These are phyloP conservation scores for Friedmanniomyces endolithicus DNA, from an alignment of 495 filamentous ascomycete genomes.

Conservation along the genomic window DNA sequence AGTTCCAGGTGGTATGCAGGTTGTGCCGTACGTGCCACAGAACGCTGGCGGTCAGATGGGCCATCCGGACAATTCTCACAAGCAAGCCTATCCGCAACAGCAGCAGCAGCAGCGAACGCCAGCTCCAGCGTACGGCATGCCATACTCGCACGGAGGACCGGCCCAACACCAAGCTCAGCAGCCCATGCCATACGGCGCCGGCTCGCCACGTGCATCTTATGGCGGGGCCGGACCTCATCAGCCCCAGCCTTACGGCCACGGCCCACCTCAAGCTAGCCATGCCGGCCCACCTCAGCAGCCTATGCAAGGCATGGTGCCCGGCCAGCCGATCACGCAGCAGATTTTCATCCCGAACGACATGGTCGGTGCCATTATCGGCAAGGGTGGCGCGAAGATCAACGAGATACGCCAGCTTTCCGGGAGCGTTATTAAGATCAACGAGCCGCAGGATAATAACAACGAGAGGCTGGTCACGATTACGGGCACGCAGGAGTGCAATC, in stretches of 20 bases:
- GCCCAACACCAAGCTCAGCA: conserved; percentile 49
- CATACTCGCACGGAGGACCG: conserved; percentile 55
- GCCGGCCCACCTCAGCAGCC: conserved; percentile 47
- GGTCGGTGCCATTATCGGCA: conserved; percentile 98
- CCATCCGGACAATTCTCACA: conserved; percentile 77
- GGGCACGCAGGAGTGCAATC: conserved; percentile 92
- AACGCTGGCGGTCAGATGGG: conserved; percentile 79
- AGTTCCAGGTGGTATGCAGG: conserved; percentile 93
- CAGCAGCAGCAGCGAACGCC: conserved; percentile 55
- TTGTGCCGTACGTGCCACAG: conserved; percentile 89
- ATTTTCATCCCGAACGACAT: conserved; percentile 99
- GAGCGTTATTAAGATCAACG: conserved; percentile 99
- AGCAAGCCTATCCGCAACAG: conserved; percentile 58
- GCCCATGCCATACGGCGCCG: conserved; percentile 59
- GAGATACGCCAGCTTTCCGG: conserved; percentile 94
- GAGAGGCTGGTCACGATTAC: conserved; percentile 95
- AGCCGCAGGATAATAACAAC: conserved; percentile 97
- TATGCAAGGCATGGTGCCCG: conserved; percentile 62
- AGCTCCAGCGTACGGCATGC: conserved; percentile 31
- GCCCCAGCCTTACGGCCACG: conserved; percentile 49
- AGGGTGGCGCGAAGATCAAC: conserved; percentile 98
- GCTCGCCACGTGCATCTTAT: conserved; percentile 53
- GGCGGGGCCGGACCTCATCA: conserved; percentile 66
- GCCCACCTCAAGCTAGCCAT: conserved; percentile 38
- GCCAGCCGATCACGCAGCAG: conserved; percentile 87